Evolutionary conservation across 768 basidiomycete genomes (phyloP).

Genomic region (Collybia mongolica): DNA sequence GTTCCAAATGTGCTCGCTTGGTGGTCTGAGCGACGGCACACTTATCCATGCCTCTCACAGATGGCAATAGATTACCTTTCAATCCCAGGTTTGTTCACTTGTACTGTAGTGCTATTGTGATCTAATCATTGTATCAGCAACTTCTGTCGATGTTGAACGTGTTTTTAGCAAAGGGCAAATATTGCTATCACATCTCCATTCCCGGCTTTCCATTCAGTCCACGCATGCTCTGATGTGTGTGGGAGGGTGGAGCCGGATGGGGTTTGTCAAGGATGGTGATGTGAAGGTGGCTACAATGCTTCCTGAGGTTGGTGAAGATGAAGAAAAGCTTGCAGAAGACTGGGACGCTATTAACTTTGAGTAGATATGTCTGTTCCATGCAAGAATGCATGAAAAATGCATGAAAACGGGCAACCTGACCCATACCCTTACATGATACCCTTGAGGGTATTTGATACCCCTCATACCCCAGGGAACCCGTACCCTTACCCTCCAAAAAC

Average conservation of each 20-base stretch:
- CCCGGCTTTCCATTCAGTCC: slow-evolving; percentile 11
- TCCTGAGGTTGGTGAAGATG: too few species aligned
- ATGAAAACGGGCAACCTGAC: too few species aligned
- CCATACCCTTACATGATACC: too few species aligned
- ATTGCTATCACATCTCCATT: slow-evolving; percentile 2
- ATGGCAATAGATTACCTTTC: slow-evolving; percentile 31
- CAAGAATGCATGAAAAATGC: too few species aligned
- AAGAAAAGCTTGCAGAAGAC: too few species aligned
- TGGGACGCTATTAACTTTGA: too few species aligned
- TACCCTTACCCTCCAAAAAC: too few species aligned
- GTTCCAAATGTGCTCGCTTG: slow-evolving; percentile 22
- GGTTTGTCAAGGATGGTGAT: too few species aligned
- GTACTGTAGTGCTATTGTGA: background rate
- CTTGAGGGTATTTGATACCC: too few species aligned
- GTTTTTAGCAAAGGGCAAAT: slow-evolving; percentile 7
- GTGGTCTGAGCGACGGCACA: slow-evolving; percentile 22
- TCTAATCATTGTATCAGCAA: background rate
- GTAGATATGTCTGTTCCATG: too few species aligned
- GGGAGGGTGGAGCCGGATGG: slow-evolving; percentile 34
- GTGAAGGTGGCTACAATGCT: too few species aligned
- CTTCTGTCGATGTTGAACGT: slow-evolving; percentile 8
- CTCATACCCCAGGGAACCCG: too few species aligned
- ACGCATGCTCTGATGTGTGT: slow-evolving; percentile 31
- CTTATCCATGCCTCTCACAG: slow-evolving; percentile 24
- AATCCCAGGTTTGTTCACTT: slow-evolving; percentile 19